These are phyloP conservation scores for Fusarium foetens DNA, from an alignment of 2,329 filamentous ascomycete genomes.

Conservation along the genomic window DNA sequence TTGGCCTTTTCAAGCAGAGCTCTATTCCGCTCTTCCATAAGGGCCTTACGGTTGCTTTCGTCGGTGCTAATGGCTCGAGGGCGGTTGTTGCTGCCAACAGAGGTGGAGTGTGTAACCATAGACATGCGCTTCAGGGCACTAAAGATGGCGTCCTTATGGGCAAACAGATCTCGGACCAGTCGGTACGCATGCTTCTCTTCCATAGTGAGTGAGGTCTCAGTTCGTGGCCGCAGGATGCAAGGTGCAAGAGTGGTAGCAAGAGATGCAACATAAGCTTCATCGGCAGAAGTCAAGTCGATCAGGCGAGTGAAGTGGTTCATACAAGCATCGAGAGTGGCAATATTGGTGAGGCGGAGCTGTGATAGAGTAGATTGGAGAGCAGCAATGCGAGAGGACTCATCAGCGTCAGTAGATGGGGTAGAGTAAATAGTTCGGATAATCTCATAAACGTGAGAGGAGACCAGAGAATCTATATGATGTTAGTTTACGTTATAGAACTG, in stretches of 20 bases:
- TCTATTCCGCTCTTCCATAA: slow-evolving; percentile 92
- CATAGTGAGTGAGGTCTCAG: slow-evolving; percentile 90
- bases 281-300: slow-evolving; percentile 95
- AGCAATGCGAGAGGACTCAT: slow-evolving; percentile 82
- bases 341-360: slow-evolving; percentile 94
- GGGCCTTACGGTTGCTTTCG: slow-evolving; percentile 91
- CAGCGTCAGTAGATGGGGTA: slow-evolving; percentile 78
- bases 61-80: slow-evolving; percentile 92
- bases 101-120: slow-evolving; percentile 72
- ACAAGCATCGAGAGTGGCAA: slow-evolving; percentile 96
- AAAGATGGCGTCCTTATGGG: slow-evolving; percentile 95
- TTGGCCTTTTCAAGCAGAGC: slow-evolving; percentile 77
- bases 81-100: slow-evolving; percentile 63
- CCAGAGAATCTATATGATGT: slow-evolving; percentile 80
- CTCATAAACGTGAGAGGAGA: slow-evolving; percentile 98
- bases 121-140: slow-evolving; percentile 93
- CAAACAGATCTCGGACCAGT: slow-evolving; percentile 89
- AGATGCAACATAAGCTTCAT: slow-evolving; percentile 82
- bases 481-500: slow-evolving; percentile 27
- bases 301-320: slow-evolving; percentile 98
- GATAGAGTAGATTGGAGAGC: slow-evolving; percentile 96
- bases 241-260: slow-evolving; percentile 82
- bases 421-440: slow-evolving; percentile 98
- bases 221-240: slow-evolving; percentile 87
- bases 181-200: slow-evolving; percentile 94